Conservation (phyloP, 257 asterid genomes). For the Jaltomata sinuosa region DNA sequence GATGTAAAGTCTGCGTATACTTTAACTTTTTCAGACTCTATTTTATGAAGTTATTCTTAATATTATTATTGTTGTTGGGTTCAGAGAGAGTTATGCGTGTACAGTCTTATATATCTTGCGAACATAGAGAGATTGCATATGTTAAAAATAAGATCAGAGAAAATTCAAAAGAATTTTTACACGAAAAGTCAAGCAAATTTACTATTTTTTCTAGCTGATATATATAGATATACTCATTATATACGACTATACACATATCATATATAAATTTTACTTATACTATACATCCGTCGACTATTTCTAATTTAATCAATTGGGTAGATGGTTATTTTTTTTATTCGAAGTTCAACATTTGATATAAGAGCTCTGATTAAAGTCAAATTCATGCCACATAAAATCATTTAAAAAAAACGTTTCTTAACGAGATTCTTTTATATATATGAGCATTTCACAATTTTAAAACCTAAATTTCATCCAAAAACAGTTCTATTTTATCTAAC, state of each 20-base stretch:
- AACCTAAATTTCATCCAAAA: no score
- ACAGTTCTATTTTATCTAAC: no score
- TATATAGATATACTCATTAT: neutral
- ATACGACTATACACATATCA: neutral
- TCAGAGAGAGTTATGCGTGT: no score
- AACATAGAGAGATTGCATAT: neutral
- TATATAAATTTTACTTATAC: no score
- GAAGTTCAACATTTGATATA: no score
- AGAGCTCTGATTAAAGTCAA: rapidly evolving
- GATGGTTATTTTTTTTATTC: neutral
- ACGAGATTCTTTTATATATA: neutral
- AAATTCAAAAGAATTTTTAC: neutral
- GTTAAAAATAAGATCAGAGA: neutral
- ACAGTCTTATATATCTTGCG: neutral
- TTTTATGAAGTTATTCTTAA: no score
- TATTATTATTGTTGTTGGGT: no score
- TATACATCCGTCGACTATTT: neutral
- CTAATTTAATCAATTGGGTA: neutral
- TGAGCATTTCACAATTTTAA: neutral
- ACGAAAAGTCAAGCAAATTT: neutral
- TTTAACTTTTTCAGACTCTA: no score
- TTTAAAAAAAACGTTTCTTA: neutral
- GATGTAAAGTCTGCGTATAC: no score
- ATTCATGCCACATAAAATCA: neutral
- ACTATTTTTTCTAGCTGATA: neutral